These are phyloP conservation scores for Coemansia sp. DNA, from an alignment of 192 early-diverging fungal genomes.

Conservation along the genomic window DNA sequence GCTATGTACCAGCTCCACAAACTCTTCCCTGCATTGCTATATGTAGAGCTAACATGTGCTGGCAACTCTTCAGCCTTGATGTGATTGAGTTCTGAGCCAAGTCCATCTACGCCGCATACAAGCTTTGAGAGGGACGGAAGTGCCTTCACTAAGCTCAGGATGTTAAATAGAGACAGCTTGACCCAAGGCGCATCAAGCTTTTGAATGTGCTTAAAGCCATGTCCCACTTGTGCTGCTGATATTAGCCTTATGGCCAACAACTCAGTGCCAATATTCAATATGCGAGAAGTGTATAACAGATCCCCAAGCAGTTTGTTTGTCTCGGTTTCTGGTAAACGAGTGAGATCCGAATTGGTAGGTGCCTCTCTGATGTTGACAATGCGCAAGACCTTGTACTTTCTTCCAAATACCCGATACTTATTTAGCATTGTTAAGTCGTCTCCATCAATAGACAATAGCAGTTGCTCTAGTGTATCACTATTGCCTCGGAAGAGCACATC, in stretches of 20 bases:
- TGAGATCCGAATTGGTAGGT: background rate
- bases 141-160: background rate
- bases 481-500: constrained; percentile 2
- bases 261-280: background rate
- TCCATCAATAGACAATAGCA: background rate
- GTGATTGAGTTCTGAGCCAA: background rate
- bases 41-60: background rate
- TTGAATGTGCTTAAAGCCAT: background rate
- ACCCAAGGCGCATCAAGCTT: background rate
- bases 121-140: background rate
- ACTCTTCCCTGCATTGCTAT: background rate
- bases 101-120: background rate
- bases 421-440: background rate
- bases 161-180: background rate
- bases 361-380: background rate
- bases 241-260: background rate
- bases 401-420: background rate
- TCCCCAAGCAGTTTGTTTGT: background rate
- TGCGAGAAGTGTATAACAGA: background rate
- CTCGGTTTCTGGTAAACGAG: background rate
- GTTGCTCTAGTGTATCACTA: background rate
- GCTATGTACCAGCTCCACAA: background rate
- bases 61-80: background rate
- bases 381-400: background rate
- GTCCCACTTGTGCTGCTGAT: background rate